Evolutionary conservation across 768 basidiomycete genomes (phyloP), one percentile per base, ranked within the genome.

Genomic region (Pulveroboletus sp.): DNA sequence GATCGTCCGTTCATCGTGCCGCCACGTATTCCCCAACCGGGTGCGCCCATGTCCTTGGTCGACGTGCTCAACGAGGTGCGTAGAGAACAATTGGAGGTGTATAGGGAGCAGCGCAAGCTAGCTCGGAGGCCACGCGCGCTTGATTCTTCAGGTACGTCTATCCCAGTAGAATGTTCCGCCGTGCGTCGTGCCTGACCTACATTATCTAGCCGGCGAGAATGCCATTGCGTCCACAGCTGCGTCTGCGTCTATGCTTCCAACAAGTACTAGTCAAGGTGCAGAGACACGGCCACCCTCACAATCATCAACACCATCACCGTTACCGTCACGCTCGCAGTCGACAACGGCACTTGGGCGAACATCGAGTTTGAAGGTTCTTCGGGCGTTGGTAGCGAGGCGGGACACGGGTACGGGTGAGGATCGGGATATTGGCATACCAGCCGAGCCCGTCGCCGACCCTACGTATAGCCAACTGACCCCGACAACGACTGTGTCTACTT

Each of bases 31-130:
- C 63, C 61, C 12, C 45, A 44, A 1, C 44, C 54, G 10, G 30
- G 30, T 10, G 27, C 54, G 28, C 53, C 56, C 3, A 49, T 59
- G 52, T 51, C 64, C 0, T 43, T 66, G 12, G 50, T 50, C 5
- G 64, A 68, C 1, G 46, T 24, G 17, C 51, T 66, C 24, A 66
- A 68, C 24, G 44, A 43, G 5, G 32, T 63, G n/a, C 57, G 65
- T 9, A 50, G 40, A 27, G 35, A 40, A n/a, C 45, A 28, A 8
- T 15, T 55, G 2, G 40, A 54, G 15, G 40, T 40, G 3, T 3
- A n/a, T 6, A 28, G 27, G 21, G 46, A 33, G 31, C 47, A 49
- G 39, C 47, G 47, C 18, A 36, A 33, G 9, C 40, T 41, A 5
- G 35, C 39, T 37, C 43, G 30, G 45, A 48, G 32, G 32, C 45